These are phyloP conservation scores for Eucalyptus coolabah DNA, from an alignment of 345 rosid species.

Conservation along the genomic window DNA sequence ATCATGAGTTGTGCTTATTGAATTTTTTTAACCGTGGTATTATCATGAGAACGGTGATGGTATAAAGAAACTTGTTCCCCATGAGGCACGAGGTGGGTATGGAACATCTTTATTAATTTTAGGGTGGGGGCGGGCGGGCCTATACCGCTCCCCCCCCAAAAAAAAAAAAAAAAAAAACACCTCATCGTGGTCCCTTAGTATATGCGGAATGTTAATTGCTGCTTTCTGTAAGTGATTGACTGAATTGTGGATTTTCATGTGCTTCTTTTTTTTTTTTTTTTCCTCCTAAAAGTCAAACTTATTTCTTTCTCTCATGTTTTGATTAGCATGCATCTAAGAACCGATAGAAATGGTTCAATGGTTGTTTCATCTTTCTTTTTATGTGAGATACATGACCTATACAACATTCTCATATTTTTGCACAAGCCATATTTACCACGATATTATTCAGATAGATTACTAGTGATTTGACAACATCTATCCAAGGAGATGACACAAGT, in stretches of 20 bases:
- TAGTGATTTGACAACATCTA: background rate
- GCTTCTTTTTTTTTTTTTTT: too few species aligned
- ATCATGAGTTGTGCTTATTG: too few species aligned
- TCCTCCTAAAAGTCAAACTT: background rate
- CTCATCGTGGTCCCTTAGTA: background rate
- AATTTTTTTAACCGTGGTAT: background rate
- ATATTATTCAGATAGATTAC: background rate
- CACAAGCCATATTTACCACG: background rate
- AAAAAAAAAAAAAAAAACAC: too few species aligned
- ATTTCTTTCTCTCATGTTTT: background rate
- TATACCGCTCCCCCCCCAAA: too few species aligned
- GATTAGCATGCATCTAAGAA: background rate
- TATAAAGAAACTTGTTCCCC: background rate
- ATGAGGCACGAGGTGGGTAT: background rate
- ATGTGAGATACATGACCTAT: background rate
- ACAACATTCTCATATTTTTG: too few species aligned
- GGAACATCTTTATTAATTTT: background rate
- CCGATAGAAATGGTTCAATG: too few species aligned
- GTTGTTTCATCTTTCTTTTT: too few species aligned
- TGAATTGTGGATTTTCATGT: background rate
- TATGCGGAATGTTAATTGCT: rapidly evolving
- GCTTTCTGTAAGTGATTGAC: background rate
- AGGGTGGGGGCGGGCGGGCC: background rate
- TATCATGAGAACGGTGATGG: background rate
- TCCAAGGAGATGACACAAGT: background rate